Conservation (phyloP, 139 green algal species). For the Chlorella sp. region DNA sequence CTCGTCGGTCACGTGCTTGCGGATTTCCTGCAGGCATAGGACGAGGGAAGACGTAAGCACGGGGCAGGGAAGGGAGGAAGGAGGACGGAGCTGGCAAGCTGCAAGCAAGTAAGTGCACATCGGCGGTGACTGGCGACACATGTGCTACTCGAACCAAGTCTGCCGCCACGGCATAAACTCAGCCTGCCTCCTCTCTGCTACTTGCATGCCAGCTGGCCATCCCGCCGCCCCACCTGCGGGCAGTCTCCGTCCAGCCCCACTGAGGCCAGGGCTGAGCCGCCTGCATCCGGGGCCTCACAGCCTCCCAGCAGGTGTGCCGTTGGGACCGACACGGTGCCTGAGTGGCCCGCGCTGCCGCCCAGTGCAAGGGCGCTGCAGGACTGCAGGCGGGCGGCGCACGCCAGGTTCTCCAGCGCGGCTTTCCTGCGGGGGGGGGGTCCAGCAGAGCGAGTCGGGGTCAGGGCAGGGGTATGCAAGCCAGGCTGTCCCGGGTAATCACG, state of each 20-base stretch:
- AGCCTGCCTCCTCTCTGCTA: too few species aligned
- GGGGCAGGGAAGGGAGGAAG: background rate
- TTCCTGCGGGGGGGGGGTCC: background rate
- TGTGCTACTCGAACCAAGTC: too few species aligned
- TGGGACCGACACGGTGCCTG: background rate
- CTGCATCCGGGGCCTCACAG: background rate
- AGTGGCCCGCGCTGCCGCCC: background rate
- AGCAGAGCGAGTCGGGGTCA: background rate
- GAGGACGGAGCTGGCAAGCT: background rate
- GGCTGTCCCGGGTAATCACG: background rate
- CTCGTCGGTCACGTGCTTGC: constrained; percentile 54
- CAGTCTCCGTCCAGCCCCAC: constrained; percentile 53
- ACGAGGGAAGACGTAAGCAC: background rate
- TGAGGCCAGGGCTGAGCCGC: constrained; percentile 29
- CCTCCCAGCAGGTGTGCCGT: background rate
- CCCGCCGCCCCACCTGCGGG: background rate
- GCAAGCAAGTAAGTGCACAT: too few species aligned
- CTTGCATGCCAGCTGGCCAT: too few species aligned
- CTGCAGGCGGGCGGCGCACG: background rate
- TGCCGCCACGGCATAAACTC: too few species aligned
- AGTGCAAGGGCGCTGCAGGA: background rate
- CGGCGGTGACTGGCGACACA: too few species aligned
- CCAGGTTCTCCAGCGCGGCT: constrained; percentile 6
- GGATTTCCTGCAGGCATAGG: constrained; percentile 8
- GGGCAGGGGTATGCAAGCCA: background rate